Evolutionary conservation across 2,329 filamentous ascomycete genomes (phyloP).

Genomic region (Pseudogymnoascus destructans): DNA sequence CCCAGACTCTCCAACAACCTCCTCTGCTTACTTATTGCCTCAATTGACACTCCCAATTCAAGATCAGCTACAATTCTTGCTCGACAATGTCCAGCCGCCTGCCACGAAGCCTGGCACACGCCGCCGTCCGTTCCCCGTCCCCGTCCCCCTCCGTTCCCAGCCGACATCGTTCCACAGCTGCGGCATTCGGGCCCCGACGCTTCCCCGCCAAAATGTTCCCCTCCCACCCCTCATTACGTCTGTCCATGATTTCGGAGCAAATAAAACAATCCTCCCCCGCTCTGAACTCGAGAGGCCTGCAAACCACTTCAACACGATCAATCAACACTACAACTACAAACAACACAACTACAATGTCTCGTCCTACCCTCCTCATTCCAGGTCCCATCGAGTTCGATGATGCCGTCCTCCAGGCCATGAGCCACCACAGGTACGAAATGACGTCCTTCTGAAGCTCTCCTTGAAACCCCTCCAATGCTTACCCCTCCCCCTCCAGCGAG

Average conservation of each 20-base stretch:
- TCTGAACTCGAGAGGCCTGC: not conserved
- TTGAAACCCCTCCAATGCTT: slow-evolving; percentile 11
- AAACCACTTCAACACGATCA: not conserved
- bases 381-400: slow-evolving; percentile 98
- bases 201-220: slow-evolving; percentile 6
- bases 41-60: not conserved
- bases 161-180: not conserved
- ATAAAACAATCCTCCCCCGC: not conserved
- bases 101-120: not conserved
- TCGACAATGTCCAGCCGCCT: not conserved
- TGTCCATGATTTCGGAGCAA: not conserved
- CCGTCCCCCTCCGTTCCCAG: slow-evolving; percentile 2
- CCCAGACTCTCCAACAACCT: not conserved
- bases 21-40: not conserved
- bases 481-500: slow-evolving; percentile 45
- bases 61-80: not conserved
- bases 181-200: not conserved
- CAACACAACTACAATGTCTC: not conserved
- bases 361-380: slow-evolving; percentile 53
- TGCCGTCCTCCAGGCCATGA: slow-evolving; percentile 89
- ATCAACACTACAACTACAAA: not conserved
- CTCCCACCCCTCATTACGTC: slow-evolving; percentile 7
- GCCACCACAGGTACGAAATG: slow-evolving; percentile 65
- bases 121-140: not conserved
- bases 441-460: not conserved